Base-by-base conservation (phyloP, 306 rosid genomes). In the Casuarina equisetifolia region DNA sequence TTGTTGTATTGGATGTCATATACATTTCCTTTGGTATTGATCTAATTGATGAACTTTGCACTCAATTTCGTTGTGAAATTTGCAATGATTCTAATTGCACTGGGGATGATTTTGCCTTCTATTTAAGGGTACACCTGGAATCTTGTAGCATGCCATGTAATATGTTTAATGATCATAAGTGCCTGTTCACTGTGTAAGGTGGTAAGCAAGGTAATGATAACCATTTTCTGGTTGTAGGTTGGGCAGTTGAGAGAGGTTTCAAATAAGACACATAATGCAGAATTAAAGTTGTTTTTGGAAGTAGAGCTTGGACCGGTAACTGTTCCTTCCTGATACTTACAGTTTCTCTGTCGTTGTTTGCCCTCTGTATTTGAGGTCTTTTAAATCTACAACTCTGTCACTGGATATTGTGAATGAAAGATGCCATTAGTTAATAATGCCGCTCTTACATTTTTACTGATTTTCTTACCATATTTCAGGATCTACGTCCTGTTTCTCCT, bases 201-300 rank as follows among this genome's bases (percentile, higher is more conserved):
- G 32, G 63, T 51, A n/a, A 36, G 16, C 6, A 51, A 53, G 68
- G 52, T 81, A 55, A 52, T 72, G 36, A 12, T 69, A 20, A 68
- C 55, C 54, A 11, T 32, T 77, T 77, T 17, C 61, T 75, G 78
- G 70, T 75, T 82, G 77, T 78, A 93, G 98, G 98, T 93, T 87
- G 97, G 91, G 51, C 98, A 91, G 54, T 81, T 93, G 77, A 91
- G 94, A 67, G 97, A 91, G 80, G 88, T 84, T 44, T 88, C 93
- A 76, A 91, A 85, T 72, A 89, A 89, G 81, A 82, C 90, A 42
- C 82, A 88, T 79, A 89, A 80, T 77, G 92, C 91, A 15, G 98
- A 91, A 79, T 85, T 95, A 42, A 91, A 85, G 79, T 82, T 95
- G 81, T 92, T 91, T 83, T 85, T 95, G 89, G 98, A 95, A 87